Evolutionary conservation across 2,329 filamentous ascomycete species (phyloP), one percentile per base, ranked within the genome.

Genomic region (Arthroderma sp.): DNA sequence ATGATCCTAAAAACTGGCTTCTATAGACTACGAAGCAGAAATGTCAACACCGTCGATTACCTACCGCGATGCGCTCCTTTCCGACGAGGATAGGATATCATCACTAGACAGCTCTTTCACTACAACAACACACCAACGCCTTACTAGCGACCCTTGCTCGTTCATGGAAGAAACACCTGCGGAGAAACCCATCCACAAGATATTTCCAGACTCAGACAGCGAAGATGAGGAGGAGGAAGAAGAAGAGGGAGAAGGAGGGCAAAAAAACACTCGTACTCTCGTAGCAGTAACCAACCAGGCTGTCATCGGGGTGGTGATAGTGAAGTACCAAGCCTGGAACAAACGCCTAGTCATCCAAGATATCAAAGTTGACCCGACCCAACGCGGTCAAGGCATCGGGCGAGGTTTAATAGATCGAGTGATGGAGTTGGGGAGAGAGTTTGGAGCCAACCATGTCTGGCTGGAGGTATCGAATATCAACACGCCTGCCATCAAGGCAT

Each of bases 381-480:
- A 40, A 28, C 45, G 45, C 15, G 10, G 40, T 4, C n/a, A 29
- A n/a, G 45, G 40, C 3, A 39, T 47, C 15, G 45, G 40, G 11
- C 43, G 34, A 28, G 31, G 4, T 2, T 39, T 47, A 29, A 38
- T 47, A 29, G 36, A 9, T 15, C 9, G 29, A 15, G 45, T 40
- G 31, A 22, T 43, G 11, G 36, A 11, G 22, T 40, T 28, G 34
- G 44, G 39, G 4, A 15, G 43, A n/a, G 44, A 43, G 28, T 9
- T 29, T 4, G 33, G 29, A 10, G 45, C 40, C 6, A 47, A 47
- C 27, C 36, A 43, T 30, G 40, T 37, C 22, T 47, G 45, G 45
- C 29, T 47, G 15, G 45, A 47, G 34, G 45, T 47, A 10, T 43
- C 45, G 40, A 47, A 43, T 40, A 28, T 47, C 22, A 43, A 47